Conservation (phyloP, 225 moss, liverwort and hornwort species). For the Rhytidiadelphus loreus region DNA sequence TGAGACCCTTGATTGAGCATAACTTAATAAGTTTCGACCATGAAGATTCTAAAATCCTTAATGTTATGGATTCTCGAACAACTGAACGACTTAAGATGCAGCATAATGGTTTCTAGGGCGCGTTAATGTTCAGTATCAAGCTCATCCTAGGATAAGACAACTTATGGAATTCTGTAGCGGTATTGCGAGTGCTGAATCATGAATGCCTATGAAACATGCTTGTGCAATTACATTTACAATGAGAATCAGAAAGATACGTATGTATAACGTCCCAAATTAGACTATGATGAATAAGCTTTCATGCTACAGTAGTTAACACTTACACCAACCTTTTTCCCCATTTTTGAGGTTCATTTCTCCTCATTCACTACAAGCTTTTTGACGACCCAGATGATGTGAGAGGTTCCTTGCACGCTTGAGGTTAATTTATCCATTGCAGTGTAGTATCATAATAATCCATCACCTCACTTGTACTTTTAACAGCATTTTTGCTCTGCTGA, state of each 20-base stretch:
- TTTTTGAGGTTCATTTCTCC: not conserved
- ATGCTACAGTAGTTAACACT: not conserved
- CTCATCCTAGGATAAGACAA: too few species aligned
- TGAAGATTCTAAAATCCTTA: not conserved
- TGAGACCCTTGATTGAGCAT: not conserved
- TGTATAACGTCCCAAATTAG: not conserved
- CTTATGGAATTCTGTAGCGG: too few species aligned
- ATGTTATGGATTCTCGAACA: not conserved
- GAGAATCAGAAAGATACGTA: too few species aligned
- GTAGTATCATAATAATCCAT: not conserved
- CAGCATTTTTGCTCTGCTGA: fast-evolving
- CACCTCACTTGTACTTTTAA: not conserved
- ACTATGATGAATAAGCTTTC: not conserved
- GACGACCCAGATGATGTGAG: not conserved
- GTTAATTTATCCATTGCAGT: not conserved
- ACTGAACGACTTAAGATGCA: not conserved
- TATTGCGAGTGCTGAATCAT: not conserved
- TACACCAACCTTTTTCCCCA: not conserved
- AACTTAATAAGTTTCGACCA: not conserved
- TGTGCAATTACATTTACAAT: not conserved
- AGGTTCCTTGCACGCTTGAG: too few species aligned
- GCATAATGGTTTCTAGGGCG: not conserved
- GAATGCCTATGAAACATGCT: not conserved
- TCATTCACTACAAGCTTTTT: not conserved
- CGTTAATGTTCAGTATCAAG: too few species aligned